These are phyloP conservation scores for Umbelopsis sp. DNA, from an alignment of 192 early-diverging fungal genomes.

Conservation along the genomic window DNA sequence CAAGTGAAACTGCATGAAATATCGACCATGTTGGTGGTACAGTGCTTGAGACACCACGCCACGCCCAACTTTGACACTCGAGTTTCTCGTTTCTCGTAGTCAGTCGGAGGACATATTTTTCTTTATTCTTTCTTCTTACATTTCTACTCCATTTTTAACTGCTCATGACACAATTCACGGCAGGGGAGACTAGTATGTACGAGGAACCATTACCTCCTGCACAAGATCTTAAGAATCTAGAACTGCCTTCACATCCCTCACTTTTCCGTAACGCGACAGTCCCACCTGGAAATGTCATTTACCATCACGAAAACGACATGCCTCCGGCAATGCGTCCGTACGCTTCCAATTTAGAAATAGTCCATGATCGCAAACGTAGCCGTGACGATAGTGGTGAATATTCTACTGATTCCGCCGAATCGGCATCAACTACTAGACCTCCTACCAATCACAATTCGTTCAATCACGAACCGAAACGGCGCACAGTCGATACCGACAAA, in stretches of 20 bases:
- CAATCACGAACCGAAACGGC: background rate
- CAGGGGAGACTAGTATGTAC: slow-evolving; percentile 1
- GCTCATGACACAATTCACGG: slow-evolving; percentile 13
- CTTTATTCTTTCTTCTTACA: no score
- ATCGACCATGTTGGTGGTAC: background rate
- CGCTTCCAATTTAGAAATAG: background rate
- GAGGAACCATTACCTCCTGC: background rate
- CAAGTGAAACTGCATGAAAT: no score
- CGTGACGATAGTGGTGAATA: background rate
- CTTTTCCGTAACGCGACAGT: background rate
- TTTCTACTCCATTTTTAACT: background rate
- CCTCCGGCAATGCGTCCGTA: background rate
- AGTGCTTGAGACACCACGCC: background rate
- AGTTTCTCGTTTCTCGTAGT: background rate
- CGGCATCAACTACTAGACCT: background rate
- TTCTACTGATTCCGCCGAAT: slow-evolving; percentile 8
- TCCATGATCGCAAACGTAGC: background rate
- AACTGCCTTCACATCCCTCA: background rate
- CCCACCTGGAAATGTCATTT: background rate
- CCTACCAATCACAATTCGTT: background rate
- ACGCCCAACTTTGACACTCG: background rate
- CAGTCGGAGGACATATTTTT: no score
- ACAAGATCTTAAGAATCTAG: background rate
- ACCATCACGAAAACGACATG: background rate
- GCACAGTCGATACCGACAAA: background rate